Evolutionary conservation across 129 eudicot genomes (phyloP).

Genomic region (Centella asiatica): DNA sequence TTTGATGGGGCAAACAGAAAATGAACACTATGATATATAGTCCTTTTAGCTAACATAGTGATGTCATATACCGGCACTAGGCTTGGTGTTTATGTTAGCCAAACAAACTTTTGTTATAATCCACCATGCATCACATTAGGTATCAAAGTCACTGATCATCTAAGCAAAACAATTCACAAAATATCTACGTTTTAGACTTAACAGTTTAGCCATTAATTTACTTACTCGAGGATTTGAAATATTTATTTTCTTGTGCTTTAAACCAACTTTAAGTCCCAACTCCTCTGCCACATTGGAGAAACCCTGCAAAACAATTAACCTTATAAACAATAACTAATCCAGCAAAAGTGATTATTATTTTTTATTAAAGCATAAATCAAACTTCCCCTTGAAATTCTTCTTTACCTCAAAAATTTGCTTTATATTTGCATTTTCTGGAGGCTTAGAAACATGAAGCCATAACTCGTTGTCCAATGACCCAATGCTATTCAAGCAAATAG

Average conservation of each 20-base stretch:
- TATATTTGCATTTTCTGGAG: constrained; percentile 89
- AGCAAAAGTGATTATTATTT: background rate
- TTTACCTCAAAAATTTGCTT: constrained; percentile 83
- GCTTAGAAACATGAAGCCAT: constrained; percentile 90
- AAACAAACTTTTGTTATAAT: too few species aligned
- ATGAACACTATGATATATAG: too few species aligned
- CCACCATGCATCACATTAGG: too few species aligned
- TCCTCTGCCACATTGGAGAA: constrained; percentile 71
- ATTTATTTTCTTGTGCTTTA: constrained; percentile 96
- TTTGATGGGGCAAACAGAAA: too few species aligned
- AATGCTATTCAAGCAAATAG: constrained; percentile 85
- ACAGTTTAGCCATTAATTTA: too few species aligned
- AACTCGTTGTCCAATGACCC: constrained; percentile 60
- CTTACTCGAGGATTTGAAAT: constrained; percentile 91
- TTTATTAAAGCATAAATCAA: background rate
- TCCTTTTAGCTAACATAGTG: too few species aligned
- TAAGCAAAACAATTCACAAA: too few species aligned
- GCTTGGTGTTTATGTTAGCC: too few species aligned
- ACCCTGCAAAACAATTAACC: constrained; percentile 47
- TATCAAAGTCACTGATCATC: too few species aligned
- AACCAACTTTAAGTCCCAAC: constrained; percentile 76
- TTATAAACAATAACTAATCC: constrained; percentile 1
- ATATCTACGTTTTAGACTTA: too few species aligned
- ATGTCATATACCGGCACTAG: too few species aligned
- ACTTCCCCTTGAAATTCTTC: background rate